phyloP scores from a whole-genome alignment of 2,329 filamentous ascomycete species.

The Arthrobotrys sinensis region DNA sequence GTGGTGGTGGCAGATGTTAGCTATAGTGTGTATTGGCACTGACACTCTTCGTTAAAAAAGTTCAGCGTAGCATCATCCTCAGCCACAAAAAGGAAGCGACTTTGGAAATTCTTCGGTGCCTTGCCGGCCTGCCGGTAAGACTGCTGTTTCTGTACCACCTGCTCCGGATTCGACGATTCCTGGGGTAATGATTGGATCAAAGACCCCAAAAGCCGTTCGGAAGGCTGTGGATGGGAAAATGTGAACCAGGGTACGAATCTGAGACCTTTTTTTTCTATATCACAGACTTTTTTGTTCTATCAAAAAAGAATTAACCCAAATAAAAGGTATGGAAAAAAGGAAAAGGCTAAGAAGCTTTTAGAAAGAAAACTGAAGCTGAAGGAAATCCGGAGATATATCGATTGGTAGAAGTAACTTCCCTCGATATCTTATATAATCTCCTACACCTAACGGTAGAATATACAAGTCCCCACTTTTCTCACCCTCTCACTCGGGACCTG shows the following conservation, averaged over 20 bases:
- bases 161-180: constrained; percentile 26
- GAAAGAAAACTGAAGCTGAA: not conserved
- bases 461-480: not conserved
- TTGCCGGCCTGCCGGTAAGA: constrained; percentile 27
- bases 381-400: not conserved
- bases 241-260: constrained; percentile 14
- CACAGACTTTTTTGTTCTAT: constrained; percentile 11
- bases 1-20: not conserved
- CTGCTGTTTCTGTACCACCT: constrained; percentile 12
- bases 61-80: not conserved
- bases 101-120: constrained; percentile 18
- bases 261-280: constrained; percentile 11
- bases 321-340: not conserved
- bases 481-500: constrained; percentile 5
- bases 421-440: constrained; percentile 6
- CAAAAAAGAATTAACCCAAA: not conserved
- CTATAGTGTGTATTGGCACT: not conserved
- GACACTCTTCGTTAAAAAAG: not conserved
- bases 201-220: not conserved
- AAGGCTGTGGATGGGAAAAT: not conserved
- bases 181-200: constrained; percentile 3
- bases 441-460: not conserved
- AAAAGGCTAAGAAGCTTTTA: not conserved
- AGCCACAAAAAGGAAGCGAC: not conserved
- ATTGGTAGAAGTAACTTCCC: too few relatives aligned